Percentiles rank a stretch among this genome's conserved stretches.
Evolutionary conservation across 73 alveolate species (phyloP).

Genomic region (Paramecium pentaurelia): DNA sequence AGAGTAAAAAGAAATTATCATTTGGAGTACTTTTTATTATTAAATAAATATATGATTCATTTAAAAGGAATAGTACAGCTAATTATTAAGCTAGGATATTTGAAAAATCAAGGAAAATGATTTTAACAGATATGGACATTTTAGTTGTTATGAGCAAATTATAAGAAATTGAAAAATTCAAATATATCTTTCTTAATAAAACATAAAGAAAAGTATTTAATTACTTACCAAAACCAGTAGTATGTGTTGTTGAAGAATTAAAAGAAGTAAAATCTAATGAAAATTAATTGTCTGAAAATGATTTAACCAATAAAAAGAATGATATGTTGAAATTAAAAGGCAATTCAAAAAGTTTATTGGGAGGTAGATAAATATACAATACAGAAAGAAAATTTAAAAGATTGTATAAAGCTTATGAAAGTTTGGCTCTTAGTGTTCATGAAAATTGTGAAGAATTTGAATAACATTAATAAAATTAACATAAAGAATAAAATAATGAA

Average conservation of each 20-base stretch:
- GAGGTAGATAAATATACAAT: neutral
- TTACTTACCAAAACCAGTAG: neutral
- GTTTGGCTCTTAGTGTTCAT: neutral
- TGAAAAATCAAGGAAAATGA: neutral
- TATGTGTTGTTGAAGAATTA: neutral
- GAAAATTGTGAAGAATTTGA: neutral
- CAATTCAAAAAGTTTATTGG: neutral
- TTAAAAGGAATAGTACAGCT: neutral
- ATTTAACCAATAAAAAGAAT: neutral
- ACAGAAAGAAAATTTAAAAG: neutral
- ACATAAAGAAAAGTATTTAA: neutral
- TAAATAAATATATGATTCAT: neutral
- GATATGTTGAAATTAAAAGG: neutral
- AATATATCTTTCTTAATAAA: neutral
- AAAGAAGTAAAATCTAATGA: neutral
- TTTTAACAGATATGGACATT: neutral
- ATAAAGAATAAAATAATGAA: neutral
- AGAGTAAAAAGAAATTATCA: neutral
- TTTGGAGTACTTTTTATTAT: neutral
- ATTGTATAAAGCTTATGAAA: neutral
- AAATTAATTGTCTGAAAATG: neutral
- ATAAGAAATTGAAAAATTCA: neutral
- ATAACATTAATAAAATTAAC: neutral
- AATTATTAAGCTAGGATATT: neutral
- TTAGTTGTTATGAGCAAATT: neutral